Percentiles rank a stretch among this genome's conserved stretches.
Evolutionary conservation across 2,329 filamentous ascomycete genomes (phyloP).

Genomic region (Apiospora aurea): DNA sequence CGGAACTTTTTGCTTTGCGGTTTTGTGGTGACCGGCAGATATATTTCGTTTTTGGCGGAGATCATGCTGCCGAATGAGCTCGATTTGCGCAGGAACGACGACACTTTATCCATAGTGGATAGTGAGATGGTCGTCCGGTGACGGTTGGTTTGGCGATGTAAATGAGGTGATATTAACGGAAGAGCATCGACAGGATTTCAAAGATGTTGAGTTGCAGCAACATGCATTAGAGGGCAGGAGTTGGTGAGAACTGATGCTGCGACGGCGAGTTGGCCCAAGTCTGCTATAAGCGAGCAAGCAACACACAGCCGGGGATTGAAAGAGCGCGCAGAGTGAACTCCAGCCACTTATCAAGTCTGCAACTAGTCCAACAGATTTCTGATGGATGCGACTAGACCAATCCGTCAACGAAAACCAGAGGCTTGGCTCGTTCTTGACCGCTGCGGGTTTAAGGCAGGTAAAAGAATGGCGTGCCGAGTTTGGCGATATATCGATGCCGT

Average conservation of each 20-base stretch:
- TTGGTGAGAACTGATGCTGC: background rate
- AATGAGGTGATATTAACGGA: background rate
- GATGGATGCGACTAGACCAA: background rate
- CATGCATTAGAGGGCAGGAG: background rate
- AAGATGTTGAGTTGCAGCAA: background rate
- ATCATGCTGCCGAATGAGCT: slow-evolving; percentile 31
- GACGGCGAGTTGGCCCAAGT: background rate
- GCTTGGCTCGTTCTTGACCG: slow-evolving; percentile 13
- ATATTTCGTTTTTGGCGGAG: slow-evolving; percentile 35
- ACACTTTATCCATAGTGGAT: slow-evolving; percentile 30
- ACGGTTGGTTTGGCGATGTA: background rate
- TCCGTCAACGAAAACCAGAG: slow-evolving; percentile 5
- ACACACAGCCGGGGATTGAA: background rate
- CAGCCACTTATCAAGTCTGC: slow-evolving; percentile 13
- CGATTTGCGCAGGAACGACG: slow-evolving; percentile 33
- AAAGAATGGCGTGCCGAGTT: slow-evolving; percentile 18
- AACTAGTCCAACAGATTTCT: background rate
- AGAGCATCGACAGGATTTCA: background rate
- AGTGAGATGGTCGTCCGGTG: background rate
- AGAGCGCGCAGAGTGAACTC: slow-evolving; percentile 8
- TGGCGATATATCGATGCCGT: slow-evolving; percentile 19
- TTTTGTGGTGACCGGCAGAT: slow-evolving; percentile 41
- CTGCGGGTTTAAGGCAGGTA: background rate
- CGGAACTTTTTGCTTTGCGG: slow-evolving; percentile 49
- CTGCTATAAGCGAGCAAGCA: slow-evolving; percentile 5